Evolutionary conservation across 2,329 filamentous ascomycete species (phyloP).

Genomic region (Chaetoscypha palmicola): DNA sequence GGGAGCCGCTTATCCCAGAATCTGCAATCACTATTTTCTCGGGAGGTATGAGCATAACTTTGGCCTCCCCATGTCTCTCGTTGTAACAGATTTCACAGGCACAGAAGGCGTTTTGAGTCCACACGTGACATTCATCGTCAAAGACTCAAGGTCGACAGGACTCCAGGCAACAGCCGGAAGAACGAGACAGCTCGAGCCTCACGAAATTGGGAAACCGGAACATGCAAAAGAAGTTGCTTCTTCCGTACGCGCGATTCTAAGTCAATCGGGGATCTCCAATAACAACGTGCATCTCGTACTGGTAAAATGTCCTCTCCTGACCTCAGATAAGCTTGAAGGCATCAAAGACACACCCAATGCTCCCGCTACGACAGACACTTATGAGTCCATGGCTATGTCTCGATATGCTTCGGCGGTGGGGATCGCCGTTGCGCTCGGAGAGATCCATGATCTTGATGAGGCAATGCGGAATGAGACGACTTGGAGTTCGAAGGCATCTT

Average conservation of each 20-base stretch:
- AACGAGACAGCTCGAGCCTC: conserved; percentile 25
- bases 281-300: conserved; percentile 26
- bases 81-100: background rate
- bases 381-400: conserved; percentile 32
- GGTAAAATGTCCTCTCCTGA: conserved; percentile 30
- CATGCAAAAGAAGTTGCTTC: conserved; percentile 23
- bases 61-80: background rate
- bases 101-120: conserved; percentile 30
- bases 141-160: conserved; percentile 14
- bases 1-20: conserved; percentile 28
- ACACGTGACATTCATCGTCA: conserved; percentile 30
- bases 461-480: conserved; percentile 16
- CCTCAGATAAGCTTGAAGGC: conserved; percentile 24
- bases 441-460: conserved; percentile 21
- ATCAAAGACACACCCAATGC: conserved; percentile 19
- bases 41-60: conserved; percentile 17
- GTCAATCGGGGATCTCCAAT: conserved; percentile 13
- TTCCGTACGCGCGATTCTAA: conserved; percentile 20
- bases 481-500: conserved; percentile 29
- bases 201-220: conserved; percentile 29
- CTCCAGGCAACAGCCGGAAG: conserved; percentile 26
- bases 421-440: conserved; percentile 26
- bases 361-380: conserved; percentile 29
- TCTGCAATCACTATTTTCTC: conserved; percentile 31
- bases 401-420: conserved; percentile 30